Base-by-base conservation (phyloP, 495 filamentous ascomycete genomes). In the Podospora appendiculata region DNA sequence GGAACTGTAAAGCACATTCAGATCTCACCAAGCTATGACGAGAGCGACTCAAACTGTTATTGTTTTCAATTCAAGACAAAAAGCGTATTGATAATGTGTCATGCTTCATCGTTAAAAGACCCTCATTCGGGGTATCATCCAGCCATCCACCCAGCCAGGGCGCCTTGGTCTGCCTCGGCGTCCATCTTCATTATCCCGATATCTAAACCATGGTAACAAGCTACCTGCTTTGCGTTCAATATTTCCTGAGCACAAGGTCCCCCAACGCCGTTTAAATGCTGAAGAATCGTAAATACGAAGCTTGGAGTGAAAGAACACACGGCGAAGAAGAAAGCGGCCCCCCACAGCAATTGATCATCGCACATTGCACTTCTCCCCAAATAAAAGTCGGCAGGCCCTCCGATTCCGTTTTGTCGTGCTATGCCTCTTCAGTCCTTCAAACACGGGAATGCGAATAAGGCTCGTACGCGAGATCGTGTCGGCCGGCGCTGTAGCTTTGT, bases 401-500 rank as follows among this genome's bases (percentile, higher is more conserved):
- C 25, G 25, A 25, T 25, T 25, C 5, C 25, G 25, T 2, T 2
- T 25, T 25, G 25, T 25, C 25, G 25, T 25, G 25, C 25, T 5
- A 25, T 25, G 25, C 25, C 25, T 2, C 5, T 25, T 25, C 25
- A 25, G 2, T 5, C 25, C 25, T 2, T 71, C 72, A 79, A 38
- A 67, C 59, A 16, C 61, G 59, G 44, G 64, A 51, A 50, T 80
- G 77, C 51, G 69, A 66, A 56, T 80, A 80, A 32, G 77, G 77
- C 71, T 80, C 77, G 57, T 80, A 80, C 4, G 76, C 76, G 25
- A 68, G 48, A 35, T 71, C 69, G 3, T 69, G 70, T 13, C 50
- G 45, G 9, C 41, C 44, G 11, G 14, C 48, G 13, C 36, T 46
- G 42, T 55, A 42, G 53, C 50, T 46, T 33, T 52, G 39, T n/a